Evolutionary conservation across 106 monocot species (phyloP).

Genomic region (Phalaenopsis aphrodite): DNA sequence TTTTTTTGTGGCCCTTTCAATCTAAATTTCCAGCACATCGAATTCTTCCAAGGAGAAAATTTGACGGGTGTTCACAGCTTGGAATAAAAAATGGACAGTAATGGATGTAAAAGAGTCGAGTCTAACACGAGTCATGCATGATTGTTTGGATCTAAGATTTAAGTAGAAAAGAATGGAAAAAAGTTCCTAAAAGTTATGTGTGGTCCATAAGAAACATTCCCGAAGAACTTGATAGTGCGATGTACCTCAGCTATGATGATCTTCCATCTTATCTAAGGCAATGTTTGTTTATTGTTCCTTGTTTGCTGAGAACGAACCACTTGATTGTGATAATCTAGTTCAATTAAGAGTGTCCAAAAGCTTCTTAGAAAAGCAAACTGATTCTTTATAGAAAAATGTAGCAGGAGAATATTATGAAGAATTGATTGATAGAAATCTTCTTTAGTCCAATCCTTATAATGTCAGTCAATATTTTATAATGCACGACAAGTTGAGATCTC

Average conservation of each 20-base stretch:
- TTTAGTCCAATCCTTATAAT: slow-evolving; percentile 5
- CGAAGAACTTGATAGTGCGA: not conserved
- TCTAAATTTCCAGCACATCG: slow-evolving; percentile 15
- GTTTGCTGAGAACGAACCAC: slow-evolving; percentile 7
- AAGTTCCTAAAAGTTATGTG: slow-evolving; percentile 10
- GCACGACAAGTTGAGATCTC: slow-evolving; percentile 29
- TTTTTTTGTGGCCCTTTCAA: slow-evolving; percentile 16
- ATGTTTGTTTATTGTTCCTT: slow-evolving; percentile 23
- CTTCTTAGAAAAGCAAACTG: not conserved
- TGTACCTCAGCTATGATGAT: slow-evolving; percentile 38
- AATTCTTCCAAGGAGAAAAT: slow-evolving; percentile 9
- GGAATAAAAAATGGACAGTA: too few species aligned
- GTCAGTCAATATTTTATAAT: not conserved
- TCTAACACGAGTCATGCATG: not conserved
- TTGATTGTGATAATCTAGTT: not conserved
- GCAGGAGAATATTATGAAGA: slow-evolving; percentile 29
- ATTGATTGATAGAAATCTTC: slow-evolving; percentile 18
- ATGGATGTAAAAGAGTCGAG: too few species aligned
- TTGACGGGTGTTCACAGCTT: not conserved
- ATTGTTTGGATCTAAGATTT: not conserved
- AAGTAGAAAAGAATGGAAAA: not conserved
- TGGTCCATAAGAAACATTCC: slow-evolving; percentile 26
- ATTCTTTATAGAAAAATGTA: slow-evolving; percentile 16
- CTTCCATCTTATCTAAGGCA: slow-evolving; percentile 27
- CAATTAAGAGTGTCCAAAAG: slow-evolving; percentile 17